Conservation (phyloP, 2,329 filamentous ascomycete species). For the Blastomyces emzantsi region DNA sequence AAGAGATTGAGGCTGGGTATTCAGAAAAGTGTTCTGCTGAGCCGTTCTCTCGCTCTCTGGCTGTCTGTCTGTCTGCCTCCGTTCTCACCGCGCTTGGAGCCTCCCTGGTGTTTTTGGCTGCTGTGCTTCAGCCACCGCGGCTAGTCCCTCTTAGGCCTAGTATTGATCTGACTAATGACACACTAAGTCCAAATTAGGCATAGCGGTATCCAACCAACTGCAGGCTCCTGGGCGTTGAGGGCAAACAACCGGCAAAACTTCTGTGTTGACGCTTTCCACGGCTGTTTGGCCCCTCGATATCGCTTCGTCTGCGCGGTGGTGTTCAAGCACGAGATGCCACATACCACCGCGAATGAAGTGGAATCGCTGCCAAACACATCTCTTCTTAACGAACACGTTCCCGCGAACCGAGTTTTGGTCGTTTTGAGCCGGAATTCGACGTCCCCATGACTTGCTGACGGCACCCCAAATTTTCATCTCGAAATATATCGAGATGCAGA, state of each 20-base stretch:
- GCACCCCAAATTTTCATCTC: neutral
- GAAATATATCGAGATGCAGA: constrained; percentile 2
- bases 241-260: neutral
- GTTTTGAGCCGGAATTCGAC: neutral
- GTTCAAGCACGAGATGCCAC: neutral
- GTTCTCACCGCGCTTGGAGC: neutral
- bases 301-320: neutral
- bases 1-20: neutral
- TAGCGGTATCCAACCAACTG: constrained; percentile 7
- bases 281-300: neutral
- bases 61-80: neutral
- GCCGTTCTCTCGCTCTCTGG: constrained; percentile 2
- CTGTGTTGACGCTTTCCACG: neutral
- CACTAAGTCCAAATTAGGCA: neutral
- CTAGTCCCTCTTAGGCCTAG: constrained; percentile 6
- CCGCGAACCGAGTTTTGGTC: neutral
- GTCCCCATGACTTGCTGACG: neutral
- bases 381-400: no score
- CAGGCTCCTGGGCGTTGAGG: neutral
- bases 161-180: neutral
- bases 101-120: constrained; percentile 5
- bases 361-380: neutral
- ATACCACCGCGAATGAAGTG: neutral
- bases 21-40: neutral
- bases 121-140: constrained; percentile 10